phyloP scores from a whole-genome alignment of 1,284 basidiomycete genomes.

The Inonotus obliquus region DNA sequence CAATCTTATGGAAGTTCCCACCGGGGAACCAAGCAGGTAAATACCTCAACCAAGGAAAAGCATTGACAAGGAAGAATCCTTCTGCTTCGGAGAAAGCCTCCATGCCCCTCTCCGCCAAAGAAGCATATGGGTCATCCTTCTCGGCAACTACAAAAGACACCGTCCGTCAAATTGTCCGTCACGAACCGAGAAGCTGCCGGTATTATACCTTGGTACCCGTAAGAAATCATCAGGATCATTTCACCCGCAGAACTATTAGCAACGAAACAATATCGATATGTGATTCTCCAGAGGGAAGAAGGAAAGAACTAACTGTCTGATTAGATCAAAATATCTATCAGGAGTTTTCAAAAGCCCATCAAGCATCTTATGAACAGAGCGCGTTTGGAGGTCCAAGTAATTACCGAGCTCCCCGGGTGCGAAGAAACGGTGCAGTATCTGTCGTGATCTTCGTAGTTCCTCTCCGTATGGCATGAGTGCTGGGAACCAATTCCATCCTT shows the following conservation, averaged over 20 bases:
- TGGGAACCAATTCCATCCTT: slow-evolving; percentile 19
- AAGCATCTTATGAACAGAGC: neutral
- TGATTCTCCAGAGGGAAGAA: neutral
- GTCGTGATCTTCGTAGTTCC: slow-evolving; percentile 27
- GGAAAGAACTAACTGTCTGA: neutral
- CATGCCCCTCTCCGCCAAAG: slow-evolving; percentile 3
- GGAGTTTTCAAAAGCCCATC: neutral
- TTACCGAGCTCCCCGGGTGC: neutral
- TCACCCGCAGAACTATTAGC: slow-evolving; percentile 1
- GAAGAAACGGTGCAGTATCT: slow-evolving; percentile 14
- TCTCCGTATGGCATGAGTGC: slow-evolving; percentile 26
- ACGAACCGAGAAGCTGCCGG: too few species aligned
- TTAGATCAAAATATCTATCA: slow-evolving; percentile 1
- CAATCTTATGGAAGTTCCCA: slow-evolving; percentile 41
- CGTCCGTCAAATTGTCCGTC: neutral
- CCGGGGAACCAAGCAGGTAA: slow-evolving; percentile 18
- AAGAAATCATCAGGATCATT: slow-evolving; percentile 14
- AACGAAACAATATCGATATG: neutral
- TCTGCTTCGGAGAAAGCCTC: neutral
- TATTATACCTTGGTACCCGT: slow-evolving; percentile 15
- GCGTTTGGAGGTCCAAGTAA: neutral
- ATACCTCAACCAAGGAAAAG: slow-evolving; percentile 10
- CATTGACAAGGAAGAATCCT: slow-evolving; percentile 14
- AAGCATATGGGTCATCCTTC: slow-evolving; percentile 11
- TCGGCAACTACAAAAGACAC: neutral